These are phyloP conservation scores for Penicillium occitanis DNA, from an alignment of 2,329 filamentous ascomycete species.

Conservation along the genomic window DNA sequence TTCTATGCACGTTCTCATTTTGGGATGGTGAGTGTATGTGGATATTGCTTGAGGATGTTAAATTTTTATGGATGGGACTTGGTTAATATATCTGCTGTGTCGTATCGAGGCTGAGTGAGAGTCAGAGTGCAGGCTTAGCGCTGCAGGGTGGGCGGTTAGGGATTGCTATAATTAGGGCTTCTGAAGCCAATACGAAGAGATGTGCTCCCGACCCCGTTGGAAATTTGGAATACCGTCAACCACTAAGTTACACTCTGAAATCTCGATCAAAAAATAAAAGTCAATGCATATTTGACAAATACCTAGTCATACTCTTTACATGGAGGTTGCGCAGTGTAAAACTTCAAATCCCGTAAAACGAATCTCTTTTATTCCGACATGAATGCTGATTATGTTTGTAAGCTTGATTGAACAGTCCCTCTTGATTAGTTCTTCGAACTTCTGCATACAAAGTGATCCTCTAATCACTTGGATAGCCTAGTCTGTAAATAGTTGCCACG, in stretches of 20 bases:
- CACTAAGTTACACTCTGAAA: background rate
- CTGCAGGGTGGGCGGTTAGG: background rate
- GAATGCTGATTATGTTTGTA: conserved; percentile 41
- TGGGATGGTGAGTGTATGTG: background rate
- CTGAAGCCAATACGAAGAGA: background rate
- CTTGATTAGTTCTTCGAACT: conserved; percentile 23
- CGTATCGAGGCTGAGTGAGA: background rate
- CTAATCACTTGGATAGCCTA: background rate
- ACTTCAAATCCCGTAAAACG: conserved; percentile 33
- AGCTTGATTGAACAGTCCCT: conserved; percentile 32
- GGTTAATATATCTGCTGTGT: background rate
- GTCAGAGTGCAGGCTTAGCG: background rate
- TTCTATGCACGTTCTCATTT: conserved; percentile 10
- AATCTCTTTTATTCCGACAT: conserved; percentile 31
- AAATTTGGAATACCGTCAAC: background rate
- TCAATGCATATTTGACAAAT: conserved; percentile 5
- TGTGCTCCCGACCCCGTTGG: background rate
- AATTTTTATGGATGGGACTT: background rate
- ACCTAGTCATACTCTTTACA: conserved; percentile 14
- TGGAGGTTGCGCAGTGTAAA: background rate
- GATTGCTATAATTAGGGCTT: background rate
- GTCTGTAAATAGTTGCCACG: background rate
- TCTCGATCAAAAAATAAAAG: background rate
- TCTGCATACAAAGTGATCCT: conserved; percentile 21
- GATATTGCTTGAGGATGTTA: background rate